Conservation (phyloP, 2,329 filamentous ascomycete species). For the Colletotrichum aenigma region DNA sequence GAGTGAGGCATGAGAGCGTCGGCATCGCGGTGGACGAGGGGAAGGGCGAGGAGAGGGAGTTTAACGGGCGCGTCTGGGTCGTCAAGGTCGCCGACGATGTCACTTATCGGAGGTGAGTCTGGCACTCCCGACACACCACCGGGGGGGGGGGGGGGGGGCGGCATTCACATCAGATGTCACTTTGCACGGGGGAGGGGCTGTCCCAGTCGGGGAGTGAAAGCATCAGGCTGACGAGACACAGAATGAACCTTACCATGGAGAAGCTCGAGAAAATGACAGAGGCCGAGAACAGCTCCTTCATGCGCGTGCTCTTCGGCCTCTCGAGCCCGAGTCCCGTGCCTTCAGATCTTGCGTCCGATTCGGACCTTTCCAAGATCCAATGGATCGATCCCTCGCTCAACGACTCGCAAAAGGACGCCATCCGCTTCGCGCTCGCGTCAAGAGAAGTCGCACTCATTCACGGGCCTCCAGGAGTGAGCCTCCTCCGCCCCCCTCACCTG, state of each 20-base stretch:
- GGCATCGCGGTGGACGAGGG: conserved; percentile 74
- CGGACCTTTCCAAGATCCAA: conserved; percentile 50
- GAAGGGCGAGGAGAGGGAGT: conserved; percentile 48
- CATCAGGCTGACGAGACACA: conserved; percentile 25
- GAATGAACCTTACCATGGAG: conserved; percentile 69
- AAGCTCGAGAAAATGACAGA: conserved; percentile 62
- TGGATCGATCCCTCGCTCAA: conserved; percentile 69
- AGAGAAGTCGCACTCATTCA: conserved; percentile 89
- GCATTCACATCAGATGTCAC: not conserved
- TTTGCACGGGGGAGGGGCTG: not conserved
- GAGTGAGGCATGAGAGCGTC: conserved; percentile 61
- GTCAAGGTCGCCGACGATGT: conserved; percentile 73
- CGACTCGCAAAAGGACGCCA: conserved; percentile 70
- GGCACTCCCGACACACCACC: not conserved
- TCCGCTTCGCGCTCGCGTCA: conserved; percentile 82
- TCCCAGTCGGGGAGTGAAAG: not conserved
- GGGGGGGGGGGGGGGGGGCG: no score
- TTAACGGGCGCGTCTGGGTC: conserved; percentile 61
- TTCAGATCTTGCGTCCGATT: conserved; percentile 41
- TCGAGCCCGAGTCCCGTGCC: conserved; percentile 55
- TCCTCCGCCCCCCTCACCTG: not conserved
- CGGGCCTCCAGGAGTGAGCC: conserved; percentile 79
- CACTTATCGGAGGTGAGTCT: conserved; percentile 59
- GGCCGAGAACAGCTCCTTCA: conserved; percentile 62
- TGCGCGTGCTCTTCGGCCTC: conserved; percentile 67